Conservation (phyloP, 2,329 filamentous ascomycete genomes). For the Sarocladium kiliense region DNA sequence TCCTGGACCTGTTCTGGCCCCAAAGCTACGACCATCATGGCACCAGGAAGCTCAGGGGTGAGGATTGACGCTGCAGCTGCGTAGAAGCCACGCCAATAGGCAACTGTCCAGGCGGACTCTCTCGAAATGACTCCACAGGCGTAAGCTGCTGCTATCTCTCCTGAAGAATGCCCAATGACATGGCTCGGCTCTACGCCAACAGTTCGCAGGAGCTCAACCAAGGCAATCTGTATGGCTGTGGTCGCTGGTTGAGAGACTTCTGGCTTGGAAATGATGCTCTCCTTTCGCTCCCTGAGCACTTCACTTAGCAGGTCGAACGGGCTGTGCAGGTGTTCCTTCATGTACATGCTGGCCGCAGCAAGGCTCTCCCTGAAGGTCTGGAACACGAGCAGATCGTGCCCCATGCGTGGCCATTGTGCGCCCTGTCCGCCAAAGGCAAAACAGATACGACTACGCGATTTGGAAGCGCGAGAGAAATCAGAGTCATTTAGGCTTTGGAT, state of each 20-base stretch:
- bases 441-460: background rate
- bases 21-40: background rate
- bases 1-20: background rate
- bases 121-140: background rate
- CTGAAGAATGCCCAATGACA: constrained; percentile 19
- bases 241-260: constrained; percentile 28
- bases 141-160: constrained; percentile 9
- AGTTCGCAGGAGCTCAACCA: background rate
- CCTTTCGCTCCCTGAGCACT: background rate
- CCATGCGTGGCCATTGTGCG: constrained; percentile 27
- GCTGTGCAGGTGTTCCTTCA: constrained; percentile 20
- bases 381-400: constrained; percentile 19
- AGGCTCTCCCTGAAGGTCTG: constrained; percentile 14
- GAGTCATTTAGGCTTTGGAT: background rate
- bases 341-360: constrained; percentile 17
- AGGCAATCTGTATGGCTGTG: constrained; percentile 28
- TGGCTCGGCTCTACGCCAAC: constrained; percentile 12
- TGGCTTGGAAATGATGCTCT: constrained; percentile 12
- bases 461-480: background rate
- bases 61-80: background rate
- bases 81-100: constrained; percentile 8
- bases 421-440: constrained; percentile 29
- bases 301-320: constrained; percentile 19
- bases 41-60: background rate
- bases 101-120: constrained; percentile 1